Evolutionary conservation across 2,329 filamentous ascomycete species (phyloP).

Genomic region (Iodosphaeria phyllophila): DNA sequence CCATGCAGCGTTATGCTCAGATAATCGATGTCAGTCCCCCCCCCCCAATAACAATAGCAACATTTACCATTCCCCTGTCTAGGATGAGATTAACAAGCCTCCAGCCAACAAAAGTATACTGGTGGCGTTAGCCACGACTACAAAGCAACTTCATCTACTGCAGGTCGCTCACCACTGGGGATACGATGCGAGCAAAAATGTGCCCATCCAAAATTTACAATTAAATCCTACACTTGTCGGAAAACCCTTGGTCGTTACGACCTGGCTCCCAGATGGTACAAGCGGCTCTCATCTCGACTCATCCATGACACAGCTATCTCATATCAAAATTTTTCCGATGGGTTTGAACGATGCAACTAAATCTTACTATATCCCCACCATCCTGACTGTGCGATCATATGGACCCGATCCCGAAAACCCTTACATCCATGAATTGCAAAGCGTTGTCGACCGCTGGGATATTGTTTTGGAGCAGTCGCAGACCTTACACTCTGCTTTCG

Average conservation of each 20-base stretch:
- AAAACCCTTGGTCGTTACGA: conserved; percentile 36
- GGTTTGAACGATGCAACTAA: conserved; percentile 40
- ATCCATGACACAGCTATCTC: conserved; percentile 46
- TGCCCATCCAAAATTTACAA: conserved; percentile 22
- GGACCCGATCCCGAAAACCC: conserved; percentile 31
- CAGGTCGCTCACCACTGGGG: conserved; percentile 62
- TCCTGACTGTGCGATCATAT: conserved; percentile 57
- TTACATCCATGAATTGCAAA: conserved; percentile 46
- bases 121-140: conserved; percentile 48
- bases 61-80: neutral
- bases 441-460: conserved; percentile 70
- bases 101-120: conserved; percentile 26
- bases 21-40: conserved; percentile 38
- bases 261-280: conserved; percentile 31
- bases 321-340: conserved; percentile 54
- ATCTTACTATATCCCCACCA: conserved; percentile 35
- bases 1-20: conserved; percentile 58
- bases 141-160: conserved; percentile 56
- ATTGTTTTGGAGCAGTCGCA: conserved; percentile 48
- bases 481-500: conserved; percentile 55
- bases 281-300: conserved; percentile 24
- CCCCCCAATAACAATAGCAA: neutral
- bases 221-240: conserved; percentile 35
- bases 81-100: conserved; percentile 2
- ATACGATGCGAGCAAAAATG: conserved; percentile 30